Percentiles rank a stretch among this genome's conserved stretches.
Evolutionary conservation across 2,329 filamentous ascomycete species (phyloP).

Genomic region (Coniochaeta sp.): DNA sequence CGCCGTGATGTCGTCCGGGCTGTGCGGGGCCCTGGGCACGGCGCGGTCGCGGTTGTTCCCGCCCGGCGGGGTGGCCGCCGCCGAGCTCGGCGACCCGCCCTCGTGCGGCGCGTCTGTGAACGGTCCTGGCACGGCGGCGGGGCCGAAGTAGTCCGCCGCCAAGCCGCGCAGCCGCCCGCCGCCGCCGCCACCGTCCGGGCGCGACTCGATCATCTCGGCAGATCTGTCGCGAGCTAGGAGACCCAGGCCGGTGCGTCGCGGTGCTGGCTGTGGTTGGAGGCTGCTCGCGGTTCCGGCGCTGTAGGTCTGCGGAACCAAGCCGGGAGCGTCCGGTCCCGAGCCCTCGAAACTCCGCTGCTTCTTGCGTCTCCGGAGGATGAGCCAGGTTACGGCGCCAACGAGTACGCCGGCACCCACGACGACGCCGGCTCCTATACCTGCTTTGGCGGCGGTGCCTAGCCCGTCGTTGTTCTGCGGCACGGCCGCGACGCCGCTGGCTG

Average conservation of each 20-base stretch:
- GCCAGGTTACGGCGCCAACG: constrained; percentile 36
- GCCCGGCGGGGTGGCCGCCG: constrained; percentile 16
- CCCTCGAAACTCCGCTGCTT: constrained; percentile 6
- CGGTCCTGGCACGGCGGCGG: constrained; percentile 35
- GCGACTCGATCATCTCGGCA: constrained; percentile 14
- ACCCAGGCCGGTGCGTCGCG: not conserved
- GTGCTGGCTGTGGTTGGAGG: not conserved
- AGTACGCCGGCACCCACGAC: constrained; percentile 33
- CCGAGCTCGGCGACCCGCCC: not conserved
- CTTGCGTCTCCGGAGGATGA: constrained; percentile 32
- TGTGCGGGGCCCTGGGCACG: constrained; percentile 35
- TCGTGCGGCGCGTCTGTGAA: constrained; percentile 28
- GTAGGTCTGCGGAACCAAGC: not conserved
- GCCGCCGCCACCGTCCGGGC: constrained; percentile 22
- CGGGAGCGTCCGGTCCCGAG: not conserved
- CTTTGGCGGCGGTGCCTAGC: constrained; percentile 43
- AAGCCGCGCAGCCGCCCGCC: constrained; percentile 19
- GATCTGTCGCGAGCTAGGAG: constrained; percentile 2
- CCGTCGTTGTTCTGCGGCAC: constrained; percentile 7
- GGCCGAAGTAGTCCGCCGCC: constrained; percentile 35
- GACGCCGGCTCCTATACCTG: constrained; percentile 48
- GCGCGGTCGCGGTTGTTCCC: constrained; percentile 19
- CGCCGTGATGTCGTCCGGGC: constrained; percentile 39
- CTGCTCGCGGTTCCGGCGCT: not conserved
- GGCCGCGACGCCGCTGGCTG: constrained; percentile 17